Evolutionary conservation across 2,329 filamentous ascomycete genomes (phyloP).

Genomic region (Colletotrichum cuscutae): DNA sequence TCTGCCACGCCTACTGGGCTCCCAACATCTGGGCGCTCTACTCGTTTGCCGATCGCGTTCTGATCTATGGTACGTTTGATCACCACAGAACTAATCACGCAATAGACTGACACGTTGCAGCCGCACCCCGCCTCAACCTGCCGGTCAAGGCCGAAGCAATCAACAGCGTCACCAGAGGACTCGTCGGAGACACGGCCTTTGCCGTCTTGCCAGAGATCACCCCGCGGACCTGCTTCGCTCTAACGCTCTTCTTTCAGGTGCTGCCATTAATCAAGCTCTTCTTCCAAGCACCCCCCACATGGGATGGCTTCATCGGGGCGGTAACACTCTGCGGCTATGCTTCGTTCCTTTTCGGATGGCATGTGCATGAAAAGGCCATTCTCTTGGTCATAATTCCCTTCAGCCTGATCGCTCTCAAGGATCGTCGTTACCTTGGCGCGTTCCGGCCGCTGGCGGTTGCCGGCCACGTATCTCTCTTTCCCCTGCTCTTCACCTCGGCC

Average conservation of each 20-base stretch:
- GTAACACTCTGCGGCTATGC: slow-evolving; percentile 95
- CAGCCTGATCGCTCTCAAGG: slow-evolving; percentile 88
- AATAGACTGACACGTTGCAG: slow-evolving; percentile 57
- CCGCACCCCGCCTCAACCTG: slow-evolving; percentile 84
- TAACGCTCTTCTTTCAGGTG: slow-evolving; percentile 85
- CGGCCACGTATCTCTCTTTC: slow-evolving; percentile 95
- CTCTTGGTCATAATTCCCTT: slow-evolving; percentile 95
- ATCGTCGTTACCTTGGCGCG: slow-evolving; percentile 89
- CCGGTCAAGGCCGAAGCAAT: slow-evolving; percentile 78
- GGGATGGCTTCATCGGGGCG: slow-evolving; percentile 89
- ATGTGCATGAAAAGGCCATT: slow-evolving; percentile 98
- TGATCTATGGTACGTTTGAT: slow-evolving; percentile 78
- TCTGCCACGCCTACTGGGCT: slow-evolving; percentile 99
- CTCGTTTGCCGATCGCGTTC: slow-evolving; percentile 84
- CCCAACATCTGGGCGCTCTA: slow-evolving; percentile 98
- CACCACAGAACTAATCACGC: background rate
- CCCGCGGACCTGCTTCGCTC: slow-evolving; percentile 79
- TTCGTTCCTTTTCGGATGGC: slow-evolving; percentile 97
- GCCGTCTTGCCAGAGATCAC: slow-evolving; percentile 90
- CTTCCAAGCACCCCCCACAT: slow-evolving; percentile 70
- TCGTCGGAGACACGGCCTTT: slow-evolving; percentile 94
- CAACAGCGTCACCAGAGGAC: slow-evolving; percentile 88
- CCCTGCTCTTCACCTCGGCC: slow-evolving; percentile 87
- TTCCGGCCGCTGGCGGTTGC: slow-evolving; percentile 93
- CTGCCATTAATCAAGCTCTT: slow-evolving; percentile 87